Percentiles rank a stretch among this genome's conserved stretches.
Conservation (phyloP, 352 stramenopile species). For the Porosira glacialis region DNA sequence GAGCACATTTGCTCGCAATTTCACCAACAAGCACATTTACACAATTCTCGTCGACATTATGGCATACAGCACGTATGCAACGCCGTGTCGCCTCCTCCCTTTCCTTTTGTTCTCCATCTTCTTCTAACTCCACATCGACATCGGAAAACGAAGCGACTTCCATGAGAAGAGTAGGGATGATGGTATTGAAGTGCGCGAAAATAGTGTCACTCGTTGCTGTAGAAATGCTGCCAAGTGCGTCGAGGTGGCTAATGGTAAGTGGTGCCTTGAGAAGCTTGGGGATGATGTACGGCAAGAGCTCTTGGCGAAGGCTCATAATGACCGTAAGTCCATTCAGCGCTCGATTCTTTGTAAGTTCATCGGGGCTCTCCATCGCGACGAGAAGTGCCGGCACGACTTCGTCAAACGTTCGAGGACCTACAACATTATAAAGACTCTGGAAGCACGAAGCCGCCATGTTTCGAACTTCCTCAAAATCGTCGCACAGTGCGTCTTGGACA, state of each 20-base stretch:
- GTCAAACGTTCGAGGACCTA: conserved; percentile 93
- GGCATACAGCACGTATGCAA: conserved; percentile 61
- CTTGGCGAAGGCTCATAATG: conserved; percentile 92
- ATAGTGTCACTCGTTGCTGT: conserved; percentile 90
- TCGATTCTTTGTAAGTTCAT: conserved; percentile 68
- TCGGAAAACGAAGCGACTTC: conserved; percentile 72
- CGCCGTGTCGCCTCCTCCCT: conserved; percentile 51
- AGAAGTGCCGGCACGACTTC: conserved; percentile 96
- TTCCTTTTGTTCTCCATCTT: conserved; percentile 53
- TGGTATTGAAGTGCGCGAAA: conserved; percentile 92
- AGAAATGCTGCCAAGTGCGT: conserved; percentile 89
- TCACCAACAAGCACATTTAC: conserved; percentile 93
- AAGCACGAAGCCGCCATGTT: conserved; percentile 94
- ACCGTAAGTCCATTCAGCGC: conserved; percentile 96
- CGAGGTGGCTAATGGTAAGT: conserved; percentile 85
- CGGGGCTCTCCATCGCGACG: conserved; percentile 85
- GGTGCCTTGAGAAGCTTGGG: conserved; percentile 90
- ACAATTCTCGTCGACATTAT: conserved; percentile 84
- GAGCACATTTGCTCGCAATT: conserved; percentile 91
- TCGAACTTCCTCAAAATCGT: conserved; percentile 85
- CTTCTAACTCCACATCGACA: conserved; percentile 14
- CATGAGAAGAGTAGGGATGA: conserved; percentile 84
- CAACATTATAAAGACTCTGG: conserved; percentile 91
- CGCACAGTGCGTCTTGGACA: conserved; percentile 96
- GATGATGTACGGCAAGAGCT: conserved; percentile 97